Evolutionary conservation across 805 yeast species (phyloP), one percentile per base, ranked within the genome.

Genomic region (Scheffersomyces stipitis): DNA sequence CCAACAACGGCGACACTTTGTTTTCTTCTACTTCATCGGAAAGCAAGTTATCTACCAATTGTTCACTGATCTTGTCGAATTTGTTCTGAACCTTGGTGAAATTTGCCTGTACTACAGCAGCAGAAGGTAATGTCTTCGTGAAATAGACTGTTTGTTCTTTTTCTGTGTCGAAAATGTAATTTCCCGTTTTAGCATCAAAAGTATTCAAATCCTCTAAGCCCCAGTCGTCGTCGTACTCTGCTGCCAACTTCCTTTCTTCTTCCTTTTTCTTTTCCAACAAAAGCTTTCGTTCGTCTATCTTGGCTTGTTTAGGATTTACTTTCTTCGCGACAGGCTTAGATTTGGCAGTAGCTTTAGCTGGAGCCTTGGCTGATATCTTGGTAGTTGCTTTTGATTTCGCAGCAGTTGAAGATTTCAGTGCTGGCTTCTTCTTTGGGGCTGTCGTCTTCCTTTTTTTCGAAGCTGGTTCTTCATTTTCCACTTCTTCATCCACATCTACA

Each of bases 201-300:
- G 40, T 49, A 10, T 51, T 38, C n/a, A 62, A 54, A n/a, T 62
- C 69, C 10, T 65, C 72, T 12, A 68, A 39, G 5, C 75, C 75
- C 75, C 75, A 69, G 51, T 69, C 75, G 5, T 66, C 52, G 36
- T 63, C 65, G 29, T 62, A 56, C 37, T 22, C 49, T 30, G 26
- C 46, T 30, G 44, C 33, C 13, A 34, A 29, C 26, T 34, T 40
- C 24, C 28, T 30, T 30, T 49, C 54, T 12, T 35, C 43, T 27
- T 48, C 39, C 26, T 33, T 35, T 15, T 36, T 30, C 29, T 29
- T 38, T 27, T 36, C 31, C 31, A 27, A 20, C 14, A 31, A 20
- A 16, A 9, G 13, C 24, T 17, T 34, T 24, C 13, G 27, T 30
- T 15, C 38, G 27, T 36, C 49, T 34, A 37, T 38, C 26, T 44